Percentiles rank a stretch among this genome's conserved stretches.
Conservation (phyloP, 2,329 filamentous ascomycete species). For the Trichophyton schoenleinii region DNA sequence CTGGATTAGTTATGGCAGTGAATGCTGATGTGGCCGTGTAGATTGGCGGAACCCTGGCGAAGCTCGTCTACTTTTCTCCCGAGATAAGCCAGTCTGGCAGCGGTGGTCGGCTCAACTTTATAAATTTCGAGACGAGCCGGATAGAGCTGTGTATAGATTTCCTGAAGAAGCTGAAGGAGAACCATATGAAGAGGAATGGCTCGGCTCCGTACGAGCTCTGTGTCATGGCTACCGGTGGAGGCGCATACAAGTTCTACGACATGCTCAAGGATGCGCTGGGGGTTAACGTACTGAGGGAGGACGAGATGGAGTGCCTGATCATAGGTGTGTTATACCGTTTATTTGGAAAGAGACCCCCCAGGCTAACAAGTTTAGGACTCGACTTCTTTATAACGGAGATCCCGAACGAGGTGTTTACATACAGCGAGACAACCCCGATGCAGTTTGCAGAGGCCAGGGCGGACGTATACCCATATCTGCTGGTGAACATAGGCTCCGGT, state of each 20-base stretch:
- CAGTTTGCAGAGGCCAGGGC: constrained; percentile 63
- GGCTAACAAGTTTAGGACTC: constrained; percentile 46
- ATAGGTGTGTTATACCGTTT: constrained; percentile 48
- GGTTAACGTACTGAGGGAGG: constrained; percentile 79
- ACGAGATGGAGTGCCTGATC: constrained; percentile 98
- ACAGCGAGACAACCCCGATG: constrained; percentile 83
- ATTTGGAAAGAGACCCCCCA: neutral
- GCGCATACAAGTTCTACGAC: constrained; percentile 94
- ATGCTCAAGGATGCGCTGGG: constrained; percentile 70
- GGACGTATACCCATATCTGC: constrained; percentile 90
- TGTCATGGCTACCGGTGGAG: constrained; percentile 91
- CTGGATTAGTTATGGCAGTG: neutral
- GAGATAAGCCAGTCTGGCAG: constrained; percentile 67
- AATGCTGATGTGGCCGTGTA: constrained; percentile 26
- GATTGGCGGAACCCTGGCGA: constrained; percentile 92
- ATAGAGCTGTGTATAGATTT: constrained; percentile 92
- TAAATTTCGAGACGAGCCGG: constrained; percentile 88
- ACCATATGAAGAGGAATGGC: constrained; percentile 65
- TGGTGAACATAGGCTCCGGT: constrained; percentile 96
- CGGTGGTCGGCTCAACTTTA: constrained; percentile 84
- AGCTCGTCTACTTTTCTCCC: constrained; percentile 93
- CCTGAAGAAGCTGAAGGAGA: constrained; percentile 71
- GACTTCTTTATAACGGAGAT: constrained; percentile 99
- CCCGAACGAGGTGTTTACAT: constrained; percentile 91
- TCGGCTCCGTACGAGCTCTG: constrained; percentile 58